Conservation (phyloP, 192 early-diverging fungal species). For the Umbelopsis vinacea region DNA sequence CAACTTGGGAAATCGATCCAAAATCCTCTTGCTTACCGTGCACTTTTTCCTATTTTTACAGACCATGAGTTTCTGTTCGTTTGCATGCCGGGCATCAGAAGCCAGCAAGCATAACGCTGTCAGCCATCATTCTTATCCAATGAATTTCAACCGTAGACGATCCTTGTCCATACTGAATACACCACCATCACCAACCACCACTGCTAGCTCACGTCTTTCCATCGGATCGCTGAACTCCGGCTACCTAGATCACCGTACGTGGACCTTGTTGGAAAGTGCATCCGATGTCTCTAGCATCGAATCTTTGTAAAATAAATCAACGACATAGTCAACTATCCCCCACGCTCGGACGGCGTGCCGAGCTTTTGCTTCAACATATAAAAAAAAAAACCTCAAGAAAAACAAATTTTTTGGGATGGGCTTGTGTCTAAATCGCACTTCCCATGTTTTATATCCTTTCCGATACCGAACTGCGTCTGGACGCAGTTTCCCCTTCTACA, state of each 20-base stretch:
- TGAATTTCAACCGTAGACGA: conserved; percentile 12
- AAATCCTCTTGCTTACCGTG: neutral
- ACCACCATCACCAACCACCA: neutral
- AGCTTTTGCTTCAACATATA: too few relatives aligned
- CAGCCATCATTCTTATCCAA: neutral
- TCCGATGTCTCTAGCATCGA: conserved; percentile 14
- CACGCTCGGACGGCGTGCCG: too few relatives aligned
- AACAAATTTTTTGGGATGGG: neutral
- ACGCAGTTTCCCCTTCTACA: conserved; percentile 6
- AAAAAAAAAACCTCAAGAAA: too few relatives aligned
- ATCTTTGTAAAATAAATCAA: neutral
- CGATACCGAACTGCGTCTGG: conserved; percentile 12
- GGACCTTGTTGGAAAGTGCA: neutral
- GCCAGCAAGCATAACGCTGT: neutral
- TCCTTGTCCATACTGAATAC: neutral
- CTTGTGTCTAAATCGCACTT: neutral
- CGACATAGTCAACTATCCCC: neutral
- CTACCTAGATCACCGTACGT: neutral
- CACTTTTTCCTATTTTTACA: neutral
- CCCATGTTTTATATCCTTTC: neutral
- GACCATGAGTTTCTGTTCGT: conserved; percentile 16
- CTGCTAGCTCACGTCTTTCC: neutral
- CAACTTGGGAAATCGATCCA: neutral
- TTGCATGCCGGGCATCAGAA: conserved; percentile 15
- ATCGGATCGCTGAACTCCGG: neutral